phyloP scores from a whole-genome alignment of 225 moss, liverwort and hornwort genomes.

The Asterella californica region DNA sequence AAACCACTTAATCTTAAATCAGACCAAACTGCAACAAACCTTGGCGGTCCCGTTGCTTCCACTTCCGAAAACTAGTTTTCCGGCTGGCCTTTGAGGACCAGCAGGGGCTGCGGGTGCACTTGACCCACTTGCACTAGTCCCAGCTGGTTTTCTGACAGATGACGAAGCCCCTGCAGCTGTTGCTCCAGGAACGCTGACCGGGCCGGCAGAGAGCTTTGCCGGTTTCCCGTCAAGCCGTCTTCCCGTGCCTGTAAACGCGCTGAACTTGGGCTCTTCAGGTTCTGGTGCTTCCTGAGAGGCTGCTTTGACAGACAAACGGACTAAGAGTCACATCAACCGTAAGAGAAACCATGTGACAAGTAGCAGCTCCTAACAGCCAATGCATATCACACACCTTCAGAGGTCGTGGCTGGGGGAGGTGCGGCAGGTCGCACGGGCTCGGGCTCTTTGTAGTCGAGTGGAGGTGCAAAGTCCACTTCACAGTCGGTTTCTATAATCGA shows the following conservation, averaged over 20 bases:
- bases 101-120: slow-evolving; percentile 49
- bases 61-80: slow-evolving; percentile 93
- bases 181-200: slow-evolving; percentile 36
- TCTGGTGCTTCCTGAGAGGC: slow-evolving; percentile 54
- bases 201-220: slow-evolving; percentile 55
- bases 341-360: background rate
- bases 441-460: slow-evolving; percentile 97
- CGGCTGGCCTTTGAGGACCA: slow-evolving; percentile 60
- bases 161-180: slow-evolving; percentile 33
- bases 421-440: slow-evolving; percentile 66
- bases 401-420: slow-evolving; percentile 54
- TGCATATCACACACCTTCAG: slow-evolving; percentile 52
- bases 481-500: slow-evolving; percentile 99
- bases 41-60: slow-evolving; percentile 55
- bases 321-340: background rate
- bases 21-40: slow-evolving; percentile 35
- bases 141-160: slow-evolving; percentile 34
- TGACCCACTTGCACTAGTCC: slow-evolving; percentile 46
- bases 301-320: slow-evolving; percentile 11
- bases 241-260: slow-evolving; percentile 76
- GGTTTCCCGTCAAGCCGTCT: slow-evolving; percentile 95
- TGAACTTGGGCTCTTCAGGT: slow-evolving; percentile 62
- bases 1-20: background rate
- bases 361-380: background rate
- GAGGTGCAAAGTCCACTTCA: slow-evolving; percentile 99